Evolutionary conservation across 2,329 filamentous ascomycete species (phyloP).

Genomic region (Ceratocystis destructans): DNA sequence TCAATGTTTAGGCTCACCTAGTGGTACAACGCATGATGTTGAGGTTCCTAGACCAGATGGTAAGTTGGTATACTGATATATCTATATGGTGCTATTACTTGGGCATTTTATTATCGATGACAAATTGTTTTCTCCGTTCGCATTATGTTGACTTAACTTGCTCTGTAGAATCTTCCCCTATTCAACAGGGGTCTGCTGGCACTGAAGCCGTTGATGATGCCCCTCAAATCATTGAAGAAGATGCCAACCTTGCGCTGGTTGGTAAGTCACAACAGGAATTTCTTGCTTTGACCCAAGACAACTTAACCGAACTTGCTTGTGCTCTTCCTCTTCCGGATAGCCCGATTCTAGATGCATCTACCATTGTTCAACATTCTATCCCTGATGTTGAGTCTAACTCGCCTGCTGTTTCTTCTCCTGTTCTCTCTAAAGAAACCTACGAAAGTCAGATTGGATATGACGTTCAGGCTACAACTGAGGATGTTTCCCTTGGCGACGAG

Average conservation of each 20-base stretch:
- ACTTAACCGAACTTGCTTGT: background rate
- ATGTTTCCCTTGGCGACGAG: background rate
- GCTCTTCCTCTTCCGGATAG: background rate
- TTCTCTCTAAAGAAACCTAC: background rate
- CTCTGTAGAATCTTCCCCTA: too few relatives aligned
- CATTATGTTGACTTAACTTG: too few relatives aligned
- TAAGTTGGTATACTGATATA: conserved; percentile 8
- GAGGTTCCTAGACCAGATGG: background rate
- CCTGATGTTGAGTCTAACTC: background rate
- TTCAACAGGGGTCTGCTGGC: background rate
- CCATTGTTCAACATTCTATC: background rate
- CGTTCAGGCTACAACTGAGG: background rate
- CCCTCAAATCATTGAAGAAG: background rate
- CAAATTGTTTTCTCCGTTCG: background rate
- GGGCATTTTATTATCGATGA: background rate
- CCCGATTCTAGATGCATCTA: background rate
- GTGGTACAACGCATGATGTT: background rate
- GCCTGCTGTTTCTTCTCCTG: background rate
- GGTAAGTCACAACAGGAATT: too few relatives aligned
- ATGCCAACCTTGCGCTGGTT: background rate
- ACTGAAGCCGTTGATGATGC: background rate
- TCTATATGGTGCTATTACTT: background rate
- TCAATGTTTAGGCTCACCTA: conserved; percentile 1
- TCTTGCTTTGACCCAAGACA: background rate
- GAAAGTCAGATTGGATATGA: background rate